Percentiles rank a stretch among this genome's conserved stretches.
Evolutionary conservation across 1,284 basidiomycete species (phyloP).

Genomic region (Dichomitus squalens): DNA sequence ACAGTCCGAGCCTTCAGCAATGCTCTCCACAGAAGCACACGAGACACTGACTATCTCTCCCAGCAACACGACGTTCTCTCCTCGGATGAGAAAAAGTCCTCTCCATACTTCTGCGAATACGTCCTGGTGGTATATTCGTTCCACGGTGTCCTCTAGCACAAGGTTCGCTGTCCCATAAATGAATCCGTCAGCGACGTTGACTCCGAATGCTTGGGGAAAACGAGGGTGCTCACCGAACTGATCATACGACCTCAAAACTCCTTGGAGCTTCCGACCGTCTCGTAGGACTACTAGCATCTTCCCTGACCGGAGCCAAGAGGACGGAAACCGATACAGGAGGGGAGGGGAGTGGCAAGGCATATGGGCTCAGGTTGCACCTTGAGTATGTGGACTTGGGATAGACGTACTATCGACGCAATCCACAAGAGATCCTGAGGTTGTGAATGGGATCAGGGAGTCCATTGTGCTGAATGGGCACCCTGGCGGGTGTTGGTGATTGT

Average conservation of each 20-base stretch:
- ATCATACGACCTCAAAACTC: conserved; percentile 96
- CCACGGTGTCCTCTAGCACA: conserved; percentile 87
- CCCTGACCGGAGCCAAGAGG: conserved; percentile 55
- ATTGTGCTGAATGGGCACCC: conserved; percentile 42
- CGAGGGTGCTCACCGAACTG: conserved; percentile 83
- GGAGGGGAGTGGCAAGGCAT: conserved; percentile 29
- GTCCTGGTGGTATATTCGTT: conserved; percentile 83
- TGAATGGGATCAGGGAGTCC: conserved; percentile 96
- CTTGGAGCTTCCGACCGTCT: conserved; percentile 95
- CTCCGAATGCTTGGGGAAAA: neutral
- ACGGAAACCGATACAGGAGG: conserved; percentile 3
- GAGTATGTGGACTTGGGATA: conserved; percentile 53
- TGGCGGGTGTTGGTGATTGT: neutral
- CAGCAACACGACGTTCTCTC: conserved; percentile 97
- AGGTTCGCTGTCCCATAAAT: conserved; percentile 79
- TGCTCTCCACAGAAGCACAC: neutral
- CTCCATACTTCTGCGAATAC: conserved; percentile 83
- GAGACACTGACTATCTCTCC: conserved; percentile 88
- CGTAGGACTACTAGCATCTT: conserved; percentile 98
- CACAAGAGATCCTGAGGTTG: conserved; percentile 93
- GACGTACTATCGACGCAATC: conserved; percentile 99
- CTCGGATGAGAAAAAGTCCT: conserved; percentile 93
- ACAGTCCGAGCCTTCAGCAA: conserved; percentile 4
- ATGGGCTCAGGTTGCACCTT: conserved; percentile 55
- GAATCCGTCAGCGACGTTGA: neutral